A percentile compares a stretch with the other conserved stretches of the same genome.
These are phyloP conservation scores for Boletus vinaceobasis DNA, from an alignment of 768 basidiomycete species.

Conservation along the genomic window DNA sequence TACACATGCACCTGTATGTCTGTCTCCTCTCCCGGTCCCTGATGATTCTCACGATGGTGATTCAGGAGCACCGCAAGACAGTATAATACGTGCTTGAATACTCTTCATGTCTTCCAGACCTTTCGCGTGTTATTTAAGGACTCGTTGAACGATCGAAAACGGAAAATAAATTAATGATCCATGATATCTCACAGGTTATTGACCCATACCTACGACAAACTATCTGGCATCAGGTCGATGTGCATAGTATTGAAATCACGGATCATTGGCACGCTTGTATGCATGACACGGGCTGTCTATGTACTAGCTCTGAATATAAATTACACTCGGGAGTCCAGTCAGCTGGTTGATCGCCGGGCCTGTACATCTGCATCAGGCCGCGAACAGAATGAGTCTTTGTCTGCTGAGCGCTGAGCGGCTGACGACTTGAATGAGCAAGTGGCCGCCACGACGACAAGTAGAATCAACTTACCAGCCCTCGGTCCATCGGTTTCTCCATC, in stretches of 20 bases:
- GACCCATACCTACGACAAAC: background rate
- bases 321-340: background rate
- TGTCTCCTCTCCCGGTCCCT: background rate
- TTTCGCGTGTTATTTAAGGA: background rate
- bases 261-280: background rate
- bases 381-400: constrained; percentile 1
- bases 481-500: constrained; percentile 11
- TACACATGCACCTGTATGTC: constrained; percentile 63
- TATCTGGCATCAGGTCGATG: background rate
- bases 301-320: too few relatives aligned
- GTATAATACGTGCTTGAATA: constrained; percentile 7
- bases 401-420: constrained; percentile 13
- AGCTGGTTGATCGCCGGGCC: background rate
- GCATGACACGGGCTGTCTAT: background rate
- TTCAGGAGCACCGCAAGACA: constrained; percentile 45
- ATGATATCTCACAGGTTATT: background rate
- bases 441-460: constrained; percentile 8
- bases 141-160: background rate
- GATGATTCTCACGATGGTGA: background rate
- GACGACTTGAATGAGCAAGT: constrained; percentile 27
- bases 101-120: background rate
- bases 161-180: background rate
- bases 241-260: constrained; percentile 5
- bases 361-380: background rate
- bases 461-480: background rate